Percentiles rank a stretch among this genome's conserved stretches.
Conservation (phyloP, 495 filamentous ascomycete species). For the Trichoderma parareesei region DNA sequence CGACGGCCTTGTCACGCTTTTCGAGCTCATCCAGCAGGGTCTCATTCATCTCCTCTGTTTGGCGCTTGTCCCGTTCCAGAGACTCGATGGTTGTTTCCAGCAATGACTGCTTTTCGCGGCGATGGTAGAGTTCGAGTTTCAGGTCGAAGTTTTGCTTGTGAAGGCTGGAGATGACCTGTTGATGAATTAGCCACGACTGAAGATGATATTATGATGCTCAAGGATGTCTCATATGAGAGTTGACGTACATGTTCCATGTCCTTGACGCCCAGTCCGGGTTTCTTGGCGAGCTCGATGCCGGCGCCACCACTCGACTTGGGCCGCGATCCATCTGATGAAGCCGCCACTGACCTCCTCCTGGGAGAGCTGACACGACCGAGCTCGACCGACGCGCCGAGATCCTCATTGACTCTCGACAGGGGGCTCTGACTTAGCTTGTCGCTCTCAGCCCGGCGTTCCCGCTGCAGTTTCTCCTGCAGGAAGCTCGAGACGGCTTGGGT, state of each 20-base stretch:
- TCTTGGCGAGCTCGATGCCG: constrained; percentile 26
- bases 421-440: constrained; percentile 13
- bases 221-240: neutral
- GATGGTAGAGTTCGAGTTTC: constrained; percentile 75
- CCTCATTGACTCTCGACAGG: constrained; percentile 18
- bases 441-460: constrained; percentile 35
- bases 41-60: constrained; percentile 55
- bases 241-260: constrained; percentile 35
- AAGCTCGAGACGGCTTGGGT: constrained; percentile 29
- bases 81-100: constrained; percentile 56
- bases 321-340: constrained; percentile 23
- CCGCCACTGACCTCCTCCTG: constrained; percentile 2
- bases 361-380: constrained; percentile 26
- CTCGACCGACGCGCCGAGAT: constrained; percentile 21
- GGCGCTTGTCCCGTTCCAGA: constrained; percentile 45
- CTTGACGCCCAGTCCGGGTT: constrained; percentile 38
- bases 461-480: constrained; percentile 43
- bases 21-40: constrained; percentile 61
- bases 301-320: constrained; percentile 24
- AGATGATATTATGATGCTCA: neutral
- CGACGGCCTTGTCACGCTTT: constrained; percentile 66
- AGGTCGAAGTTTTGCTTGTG: constrained; percentile 87
- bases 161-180: constrained; percentile 45
- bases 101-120: constrained; percentile 45
- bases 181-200: neutral